Evolutionary conservation across 192 early-diverging fungal species (phyloP), one percentile per base, ranked within the genome.

Genomic region (Chytriomyces sp.): DNA sequence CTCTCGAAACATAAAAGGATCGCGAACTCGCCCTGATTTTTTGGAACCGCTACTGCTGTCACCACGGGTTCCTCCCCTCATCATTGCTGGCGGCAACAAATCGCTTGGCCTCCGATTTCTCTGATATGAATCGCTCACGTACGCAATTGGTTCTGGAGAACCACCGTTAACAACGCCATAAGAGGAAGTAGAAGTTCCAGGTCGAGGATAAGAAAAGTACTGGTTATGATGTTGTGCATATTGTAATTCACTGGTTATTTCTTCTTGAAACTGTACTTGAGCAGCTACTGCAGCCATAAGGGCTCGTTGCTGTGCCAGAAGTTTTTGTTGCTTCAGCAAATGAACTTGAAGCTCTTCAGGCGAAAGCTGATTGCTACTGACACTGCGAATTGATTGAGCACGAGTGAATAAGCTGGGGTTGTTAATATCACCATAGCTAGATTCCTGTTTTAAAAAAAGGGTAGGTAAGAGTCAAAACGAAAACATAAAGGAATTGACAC

Each of bases 231-330:
- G 44, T 14, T 70, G 54, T 19, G 68, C 68, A 10, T 3, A 37
- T 59, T 70, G 54, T 1, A 70, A 39, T 34, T 70, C 68, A 17
- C 33, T 26, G n/a, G 68, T 70, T 2, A 70, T 70, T 59, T 70
- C 68, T 41, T 70, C 41, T 59, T 70, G 68, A 6, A 59, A 26
- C 26, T 57, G 56, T 5, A 70, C 25, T 59, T 70, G 68, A 30
- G 22, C 30, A 26, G 68, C 68, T 14, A 70, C 68, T 7, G 68
- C 68, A 28, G 68, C 68, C 56, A 70, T 56, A 8, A 70, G 56
- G 8, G 68, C 68, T 12, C 38, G 28, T 37, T 70, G 68, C 41
- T 70, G 68, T 7, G 53, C 38, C 0, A 70, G 39, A 12, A 70
- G 56, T 36, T 39, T 31, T 59, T 70, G 68, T 6, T 70, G 68